These are phyloP conservation scores for Erodium maritimum DNA, from an alignment of 345 rosid genomes.

Conservation along the genomic window DNA sequence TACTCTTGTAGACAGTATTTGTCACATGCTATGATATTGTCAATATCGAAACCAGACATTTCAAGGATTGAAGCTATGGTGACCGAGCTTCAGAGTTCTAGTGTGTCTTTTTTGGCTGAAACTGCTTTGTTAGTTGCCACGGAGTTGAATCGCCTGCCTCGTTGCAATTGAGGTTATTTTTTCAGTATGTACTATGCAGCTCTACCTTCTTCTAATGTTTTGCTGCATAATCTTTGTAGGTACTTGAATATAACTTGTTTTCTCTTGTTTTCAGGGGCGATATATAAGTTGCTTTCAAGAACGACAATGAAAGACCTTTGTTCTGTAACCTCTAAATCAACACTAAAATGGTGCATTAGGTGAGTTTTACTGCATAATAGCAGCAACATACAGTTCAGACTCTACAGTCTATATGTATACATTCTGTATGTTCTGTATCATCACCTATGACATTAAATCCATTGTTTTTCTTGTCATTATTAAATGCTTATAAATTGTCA, in stretches of 20 bases:
- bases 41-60: slow-evolving; percentile 52
- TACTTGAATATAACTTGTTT: neutral
- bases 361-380: too few species aligned
- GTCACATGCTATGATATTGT: slow-evolving; percentile 77
- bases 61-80: slow-evolving; percentile 47
- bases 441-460: neutral
- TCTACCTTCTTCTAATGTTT: neutral
- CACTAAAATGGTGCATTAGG: neutral
- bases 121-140: slow-evolving; percentile 45
- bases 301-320: neutral
- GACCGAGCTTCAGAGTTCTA: slow-evolving; percentile 54
- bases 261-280: slow-evolving; percentile 8
- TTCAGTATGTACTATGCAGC: neutral
- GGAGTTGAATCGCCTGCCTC: slow-evolving; percentile 75
- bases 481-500: too few species aligned
- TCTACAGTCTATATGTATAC: slow-evolving; percentile 12
- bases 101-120: slow-evolving; percentile 32
- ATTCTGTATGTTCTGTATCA: slow-evolving; percentile 10
- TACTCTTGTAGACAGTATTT: slow-evolving; percentile 71
- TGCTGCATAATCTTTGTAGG: neutral
- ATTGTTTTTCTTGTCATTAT: neutral
- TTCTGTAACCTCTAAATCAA: neutral
- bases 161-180: slow-evolving; percentile 25
- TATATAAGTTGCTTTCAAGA: neutral
- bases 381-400: neutral